Conservation (phyloP, 805 yeast species). For the Saturnispora galanensis region DNA sequence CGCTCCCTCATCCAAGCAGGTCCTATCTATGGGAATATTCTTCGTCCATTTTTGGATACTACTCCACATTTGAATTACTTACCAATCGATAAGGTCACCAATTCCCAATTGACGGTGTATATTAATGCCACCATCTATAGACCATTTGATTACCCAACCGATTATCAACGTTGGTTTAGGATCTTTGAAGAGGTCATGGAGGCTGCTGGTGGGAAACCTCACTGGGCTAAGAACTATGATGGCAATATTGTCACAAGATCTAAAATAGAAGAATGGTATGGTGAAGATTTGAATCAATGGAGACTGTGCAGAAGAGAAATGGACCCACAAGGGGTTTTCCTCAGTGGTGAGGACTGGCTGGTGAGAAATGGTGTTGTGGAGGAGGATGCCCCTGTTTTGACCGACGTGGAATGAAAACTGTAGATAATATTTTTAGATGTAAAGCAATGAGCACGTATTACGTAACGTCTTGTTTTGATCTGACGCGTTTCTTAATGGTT, state of each 20-base stretch:
- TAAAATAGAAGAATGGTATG: conserved; percentile 70
- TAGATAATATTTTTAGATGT: neutral
- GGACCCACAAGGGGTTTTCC: conserved; percentile 78
- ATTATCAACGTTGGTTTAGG: conserved; percentile 71
- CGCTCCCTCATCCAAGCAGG: conserved; percentile 55
- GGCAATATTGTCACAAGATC: conserved; percentile 74
- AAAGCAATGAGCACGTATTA: neutral
- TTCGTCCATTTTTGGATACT: conserved; percentile 73
- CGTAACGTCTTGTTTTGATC: neutral
- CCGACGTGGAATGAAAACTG: conserved; percentile 6
- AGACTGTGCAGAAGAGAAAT: conserved; percentile 52
- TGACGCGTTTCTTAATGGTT: conserved; percentile 1
- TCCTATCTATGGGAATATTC: conserved; percentile 73
- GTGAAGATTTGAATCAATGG: conserved; percentile 53
- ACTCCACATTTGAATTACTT: conserved; percentile 61
- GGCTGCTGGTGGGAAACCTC: conserved; percentile 86
- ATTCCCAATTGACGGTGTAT: conserved; percentile 73
- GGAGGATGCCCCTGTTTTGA: conserved; percentile 10
- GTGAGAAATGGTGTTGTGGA: conserved; percentile 63
- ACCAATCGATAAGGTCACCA: conserved; percentile 44
- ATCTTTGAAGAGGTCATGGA: conserved; percentile 72
- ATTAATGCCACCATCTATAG: conserved; percentile 93
- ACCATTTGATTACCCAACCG: conserved; percentile 74
- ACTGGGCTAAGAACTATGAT: conserved; percentile 95
- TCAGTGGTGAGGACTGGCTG: conserved; percentile 75